phyloP scores from a whole-genome alignment of 805 yeast species.

The Teunomyces kruisii region DNA sequence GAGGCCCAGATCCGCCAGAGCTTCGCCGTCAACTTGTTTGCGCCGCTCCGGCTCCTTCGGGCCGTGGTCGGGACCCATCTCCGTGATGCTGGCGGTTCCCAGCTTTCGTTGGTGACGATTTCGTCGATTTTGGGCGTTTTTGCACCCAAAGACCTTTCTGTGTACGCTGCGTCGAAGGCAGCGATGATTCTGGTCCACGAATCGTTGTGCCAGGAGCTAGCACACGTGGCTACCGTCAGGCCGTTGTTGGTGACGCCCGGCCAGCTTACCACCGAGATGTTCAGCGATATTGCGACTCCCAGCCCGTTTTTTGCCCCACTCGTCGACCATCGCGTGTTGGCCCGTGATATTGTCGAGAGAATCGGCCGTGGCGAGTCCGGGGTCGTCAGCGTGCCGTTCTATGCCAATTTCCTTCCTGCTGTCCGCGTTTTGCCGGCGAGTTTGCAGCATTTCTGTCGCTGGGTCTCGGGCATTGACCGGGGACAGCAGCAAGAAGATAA shows the following conservation, averaged over 20 bases:
- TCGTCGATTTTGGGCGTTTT: conserved; percentile 50
- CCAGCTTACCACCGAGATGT: conserved; percentile 50
- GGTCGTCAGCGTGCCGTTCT: conserved; percentile 44
- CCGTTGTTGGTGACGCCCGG: conserved; percentile 49
- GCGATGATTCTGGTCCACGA: conserved; percentile 46
- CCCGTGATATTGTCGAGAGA: conserved; percentile 30
- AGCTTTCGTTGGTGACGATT: conserved; percentile 40
- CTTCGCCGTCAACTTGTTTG: conserved; percentile 32
- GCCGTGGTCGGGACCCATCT: conserved; percentile 20
- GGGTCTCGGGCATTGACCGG: conserved; percentile 38
- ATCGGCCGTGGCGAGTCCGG: conserved; percentile 43
- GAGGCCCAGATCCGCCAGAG: conserved; percentile 20
- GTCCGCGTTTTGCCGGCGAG: conserved; percentile 42
- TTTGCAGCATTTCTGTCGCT: conserved; percentile 35
- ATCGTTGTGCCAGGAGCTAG: conserved; percentile 41
- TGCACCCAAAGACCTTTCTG: conserved; percentile 48
- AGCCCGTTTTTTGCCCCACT: conserved; percentile 49
- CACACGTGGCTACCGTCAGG: conserved; percentile 21
- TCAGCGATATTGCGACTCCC: conserved; percentile 43
- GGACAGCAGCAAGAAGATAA: conserved; percentile 20
- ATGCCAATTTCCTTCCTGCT: conserved; percentile 45
- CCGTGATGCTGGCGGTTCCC: conserved; percentile 4
- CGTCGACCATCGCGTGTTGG: conserved; percentile 38
- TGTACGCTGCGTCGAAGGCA: conserved; percentile 52
- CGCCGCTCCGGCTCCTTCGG: conserved; percentile 28